These are phyloP conservation scores for Fusarium longipes DNA, from an alignment of 2,329 filamentous ascomycete species.

Conservation along the genomic window DNA sequence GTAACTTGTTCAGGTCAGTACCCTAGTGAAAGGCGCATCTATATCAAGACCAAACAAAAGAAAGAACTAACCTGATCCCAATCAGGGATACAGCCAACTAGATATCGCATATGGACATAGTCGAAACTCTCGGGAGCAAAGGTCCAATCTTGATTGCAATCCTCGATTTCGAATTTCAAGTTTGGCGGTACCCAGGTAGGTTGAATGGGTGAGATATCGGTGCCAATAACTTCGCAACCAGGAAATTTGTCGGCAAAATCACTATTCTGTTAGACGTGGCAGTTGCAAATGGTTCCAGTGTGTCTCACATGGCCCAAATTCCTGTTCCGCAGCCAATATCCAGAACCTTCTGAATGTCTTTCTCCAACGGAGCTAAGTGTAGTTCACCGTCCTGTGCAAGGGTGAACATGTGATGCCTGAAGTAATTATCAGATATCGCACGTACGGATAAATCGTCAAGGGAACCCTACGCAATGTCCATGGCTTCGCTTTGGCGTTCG, in stretches of 20 bases:
- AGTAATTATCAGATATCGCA: neutral
- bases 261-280: neutral
- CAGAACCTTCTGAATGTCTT: neutral
- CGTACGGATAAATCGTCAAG: too few species aligned
- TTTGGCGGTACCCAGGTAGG: constrained; percentile 35
- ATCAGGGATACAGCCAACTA: constrained; percentile 32
- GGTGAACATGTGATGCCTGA: constrained; percentile 21
- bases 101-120: constrained; percentile 33
- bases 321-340: constrained; percentile 10
- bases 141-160: constrained; percentile 38
- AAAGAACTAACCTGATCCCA: constrained; percentile 1
- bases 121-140: constrained; percentile 29
- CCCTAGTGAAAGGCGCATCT: neutral
- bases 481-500: constrained; percentile 19
- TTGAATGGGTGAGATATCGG: constrained; percentile 35
- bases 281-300: accelerated
- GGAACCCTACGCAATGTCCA: constrained; percentile 18
- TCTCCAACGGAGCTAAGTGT: constrained; percentile 2
- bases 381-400: constrained; percentile 16
- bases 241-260: constrained; percentile 38
- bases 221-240: constrained; percentile 29
- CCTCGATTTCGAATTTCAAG: constrained; percentile 38
- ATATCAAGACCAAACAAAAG: neutral
- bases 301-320: constrained; percentile 36
- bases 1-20: neutral